Evolutionary conservation across 345 rosid species (phyloP).

Genomic region (Chamaenerion angustifolium): DNA sequence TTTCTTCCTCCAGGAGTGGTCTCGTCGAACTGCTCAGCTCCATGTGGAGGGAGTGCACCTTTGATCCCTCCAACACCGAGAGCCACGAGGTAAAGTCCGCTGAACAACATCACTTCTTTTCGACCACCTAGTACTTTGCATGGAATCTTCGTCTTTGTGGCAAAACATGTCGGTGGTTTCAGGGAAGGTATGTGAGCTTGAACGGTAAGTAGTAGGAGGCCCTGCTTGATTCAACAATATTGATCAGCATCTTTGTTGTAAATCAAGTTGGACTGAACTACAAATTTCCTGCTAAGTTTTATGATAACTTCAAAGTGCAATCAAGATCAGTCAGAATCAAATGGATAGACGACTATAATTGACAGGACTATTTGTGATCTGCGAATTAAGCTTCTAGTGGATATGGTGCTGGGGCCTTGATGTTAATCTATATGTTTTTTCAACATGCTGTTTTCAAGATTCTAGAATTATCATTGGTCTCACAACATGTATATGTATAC

Average conservation of each 20-base stretch:
- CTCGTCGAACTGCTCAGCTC: conserved; percentile 91
- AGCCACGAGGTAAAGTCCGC: conserved; percentile 73
- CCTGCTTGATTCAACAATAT: conserved; percentile 20
- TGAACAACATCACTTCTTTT: conserved; percentile 38
- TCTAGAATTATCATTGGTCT: too few relatives aligned
- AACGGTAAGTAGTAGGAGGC: conserved; percentile 31
- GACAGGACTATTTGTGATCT: too few relatives aligned
- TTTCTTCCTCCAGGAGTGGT: conserved; percentile 51
- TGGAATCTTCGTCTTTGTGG: conserved; percentile 5
- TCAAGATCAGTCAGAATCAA: too few relatives aligned
- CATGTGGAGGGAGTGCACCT: conserved; percentile 88
- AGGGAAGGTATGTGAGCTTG: conserved; percentile 47
- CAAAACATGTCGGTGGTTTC: conserved; percentile 29
- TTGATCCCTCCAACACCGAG: conserved; percentile 90
- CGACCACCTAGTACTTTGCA: conserved; percentile 25
- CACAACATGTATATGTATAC: too few relatives aligned
- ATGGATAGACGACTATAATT: too few relatives aligned
- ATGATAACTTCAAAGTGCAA: too few relatives aligned
- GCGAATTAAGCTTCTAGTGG: too few relatives aligned
- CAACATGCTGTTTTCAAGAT: too few relatives aligned
- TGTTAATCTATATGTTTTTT: too few relatives aligned
- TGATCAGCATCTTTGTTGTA: neutral
- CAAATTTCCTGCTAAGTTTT: too few relatives aligned
- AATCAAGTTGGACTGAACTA: too few relatives aligned
- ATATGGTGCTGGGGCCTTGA: too few relatives aligned